These are phyloP conservation scores for Suillus ampliporus DNA, from an alignment of 768 basidiomycete species.

Conservation along the genomic window DNA sequence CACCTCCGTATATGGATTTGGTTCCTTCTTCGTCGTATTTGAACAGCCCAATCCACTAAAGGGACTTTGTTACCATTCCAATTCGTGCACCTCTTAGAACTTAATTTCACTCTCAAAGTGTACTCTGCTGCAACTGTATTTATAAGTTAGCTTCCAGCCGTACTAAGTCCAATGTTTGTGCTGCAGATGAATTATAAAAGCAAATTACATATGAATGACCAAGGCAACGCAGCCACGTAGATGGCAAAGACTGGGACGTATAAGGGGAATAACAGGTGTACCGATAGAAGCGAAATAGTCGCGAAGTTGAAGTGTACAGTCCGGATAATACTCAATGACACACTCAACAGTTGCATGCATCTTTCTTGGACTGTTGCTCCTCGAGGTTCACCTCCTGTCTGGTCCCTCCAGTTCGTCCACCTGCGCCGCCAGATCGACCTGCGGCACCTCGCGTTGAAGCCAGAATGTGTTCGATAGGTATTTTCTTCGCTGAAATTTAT, in stretches of 20 bases:
- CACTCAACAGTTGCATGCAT: slow-evolving; percentile 81
- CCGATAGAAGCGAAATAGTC: neutral
- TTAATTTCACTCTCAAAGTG: neutral
- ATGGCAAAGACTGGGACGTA: slow-evolving; percentile 23
- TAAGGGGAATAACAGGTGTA: slow-evolving; percentile 8
- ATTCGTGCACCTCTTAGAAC: neutral
- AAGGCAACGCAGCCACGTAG: slow-evolving; percentile 30
- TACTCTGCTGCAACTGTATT: slow-evolving; percentile 10
- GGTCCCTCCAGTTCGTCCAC: slow-evolving; percentile 55
- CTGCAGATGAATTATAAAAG: slow-evolving; percentile 31
- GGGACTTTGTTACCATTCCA: neutral
- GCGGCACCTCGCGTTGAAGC: slow-evolving; percentile 78
- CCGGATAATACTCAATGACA: slow-evolving; percentile 17
- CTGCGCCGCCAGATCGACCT: slow-evolving; percentile 63
- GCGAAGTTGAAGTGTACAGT: slow-evolving; percentile 23
- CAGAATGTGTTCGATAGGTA: slow-evolving; percentile 92
- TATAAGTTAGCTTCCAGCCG: slow-evolving; percentile 6
- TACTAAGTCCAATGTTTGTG: slow-evolving; percentile 19
- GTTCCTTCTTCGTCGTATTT: slow-evolving; percentile 22
- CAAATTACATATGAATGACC: slow-evolving; percentile 32
- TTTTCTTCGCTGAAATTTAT: slow-evolving; percentile 67
- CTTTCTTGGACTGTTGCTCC: slow-evolving; percentile 70
- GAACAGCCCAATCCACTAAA: slow-evolving; percentile 6
- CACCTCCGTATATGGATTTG: slow-evolving; percentile 69
- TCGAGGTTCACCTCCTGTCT: slow-evolving; percentile 71